Conservation (phyloP, 2,329 filamentous ascomycete species). For the Pseudocercospora cruenta region DNA sequence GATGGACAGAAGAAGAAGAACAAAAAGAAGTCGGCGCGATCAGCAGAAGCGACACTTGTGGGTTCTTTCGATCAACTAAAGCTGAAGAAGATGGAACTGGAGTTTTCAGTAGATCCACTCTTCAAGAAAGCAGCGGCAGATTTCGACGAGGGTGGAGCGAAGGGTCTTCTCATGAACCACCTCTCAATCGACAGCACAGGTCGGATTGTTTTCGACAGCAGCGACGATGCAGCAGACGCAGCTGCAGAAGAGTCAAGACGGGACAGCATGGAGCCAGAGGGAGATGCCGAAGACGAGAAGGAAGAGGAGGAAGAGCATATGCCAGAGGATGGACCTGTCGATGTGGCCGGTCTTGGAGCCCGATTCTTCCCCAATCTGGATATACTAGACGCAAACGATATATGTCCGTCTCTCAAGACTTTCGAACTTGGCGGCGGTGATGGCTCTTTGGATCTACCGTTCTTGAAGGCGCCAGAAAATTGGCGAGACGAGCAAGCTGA, state of each 20-base stretch:
- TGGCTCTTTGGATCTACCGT: slow-evolving; percentile 84
- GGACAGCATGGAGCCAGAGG: slow-evolving; percentile 46
- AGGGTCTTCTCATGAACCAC: slow-evolving; percentile 91
- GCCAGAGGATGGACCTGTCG: slow-evolving; percentile 71
- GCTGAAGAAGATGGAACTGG: slow-evolving; percentile 95
- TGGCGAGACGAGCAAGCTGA: slow-evolving; percentile 66
- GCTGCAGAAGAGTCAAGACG: slow-evolving; percentile 40
- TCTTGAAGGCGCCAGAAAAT: slow-evolving; percentile 82
- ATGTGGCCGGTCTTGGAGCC: slow-evolving; percentile 72
- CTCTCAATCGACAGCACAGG: slow-evolving; percentile 92
- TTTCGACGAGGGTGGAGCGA: slow-evolving; percentile 97
- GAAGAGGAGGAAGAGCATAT: slow-evolving; percentile 45
- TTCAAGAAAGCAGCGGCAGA: slow-evolving; percentile 99
- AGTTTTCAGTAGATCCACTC: slow-evolving; percentile 94
- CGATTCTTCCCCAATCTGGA: slow-evolving; percentile 85
- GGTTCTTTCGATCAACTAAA: slow-evolving; percentile 85
- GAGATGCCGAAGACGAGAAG: slow-evolving; percentile 49
- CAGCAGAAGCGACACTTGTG: slow-evolving; percentile 90
- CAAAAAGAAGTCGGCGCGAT: slow-evolving; percentile 75
- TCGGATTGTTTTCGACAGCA: slow-evolving; percentile 97
- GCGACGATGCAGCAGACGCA: slow-evolving; percentile 73
- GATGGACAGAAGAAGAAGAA: slow-evolving; percentile 57
- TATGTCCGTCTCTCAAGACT: slow-evolving; percentile 91
- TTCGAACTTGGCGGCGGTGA: slow-evolving; percentile 89
- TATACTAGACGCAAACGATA: slow-evolving; percentile 79